These are phyloP conservation scores for Clonostachys rhizophaga DNA, from an alignment of 2,329 filamentous ascomycete species.

Conservation along the genomic window DNA sequence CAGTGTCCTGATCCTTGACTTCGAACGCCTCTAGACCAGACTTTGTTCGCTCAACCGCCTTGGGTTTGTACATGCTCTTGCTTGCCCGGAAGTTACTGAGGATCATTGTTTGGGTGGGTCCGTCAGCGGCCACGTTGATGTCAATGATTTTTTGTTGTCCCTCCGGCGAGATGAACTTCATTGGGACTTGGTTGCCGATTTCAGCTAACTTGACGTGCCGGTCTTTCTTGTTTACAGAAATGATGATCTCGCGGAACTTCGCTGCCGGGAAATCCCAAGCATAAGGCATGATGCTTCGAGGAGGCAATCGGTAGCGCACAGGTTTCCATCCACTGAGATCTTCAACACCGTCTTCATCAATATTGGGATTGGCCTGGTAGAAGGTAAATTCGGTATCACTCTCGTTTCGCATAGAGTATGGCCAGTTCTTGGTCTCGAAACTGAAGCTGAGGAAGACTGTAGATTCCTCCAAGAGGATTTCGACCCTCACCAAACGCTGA, in stretches of 20 bases:
- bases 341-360: conserved; percentile 83
- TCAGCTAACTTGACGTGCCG: conserved; percentile 92
- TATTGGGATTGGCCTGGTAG: conserved; percentile 88
- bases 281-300: conserved; percentile 98
- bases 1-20: conserved; percentile 86
- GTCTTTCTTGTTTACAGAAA: conserved; percentile 51
- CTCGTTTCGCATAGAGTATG: conserved; percentile 97
- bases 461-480: conserved; percentile 86
- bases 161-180: conserved; percentile 72
- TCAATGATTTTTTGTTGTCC: conserved; percentile 86
- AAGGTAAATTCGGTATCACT: conserved; percentile 96
- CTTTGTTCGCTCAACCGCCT: conserved; percentile 42
- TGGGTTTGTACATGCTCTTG: conserved; percentile 79
- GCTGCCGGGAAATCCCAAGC: conserved; percentile 98
- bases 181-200: conserved; percentile 91
- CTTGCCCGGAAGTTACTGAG: conserved; percentile 90
- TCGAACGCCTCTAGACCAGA: conserved; percentile 66
- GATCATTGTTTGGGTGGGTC: conserved; percentile 90
- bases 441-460: conserved; percentile 92
- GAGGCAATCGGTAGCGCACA: conserved; percentile 85
- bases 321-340: conserved; percentile 88
- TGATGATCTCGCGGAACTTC: conserved; percentile 90
- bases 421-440: conserved; percentile 92
- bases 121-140: conserved; percentile 91
- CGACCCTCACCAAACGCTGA: conserved; percentile 81